phyloP scores from a whole-genome alignment of 306 rosid species.

The Cyamopsis tetragonoloba region DNA sequence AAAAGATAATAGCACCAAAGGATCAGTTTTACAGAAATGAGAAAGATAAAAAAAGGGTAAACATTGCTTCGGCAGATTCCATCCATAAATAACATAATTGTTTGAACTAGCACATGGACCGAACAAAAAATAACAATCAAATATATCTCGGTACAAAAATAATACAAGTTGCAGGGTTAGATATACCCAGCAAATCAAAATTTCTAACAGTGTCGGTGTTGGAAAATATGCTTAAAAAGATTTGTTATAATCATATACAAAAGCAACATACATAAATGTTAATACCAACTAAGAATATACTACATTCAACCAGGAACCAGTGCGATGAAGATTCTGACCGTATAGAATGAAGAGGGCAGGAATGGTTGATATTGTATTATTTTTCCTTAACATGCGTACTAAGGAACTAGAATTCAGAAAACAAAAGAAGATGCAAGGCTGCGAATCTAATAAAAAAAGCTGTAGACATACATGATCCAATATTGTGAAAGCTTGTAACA shows the following conservation, averaged over 20 bases:
- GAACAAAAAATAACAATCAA: not conserved
- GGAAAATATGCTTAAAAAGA: not conserved
- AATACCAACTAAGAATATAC: not conserved
- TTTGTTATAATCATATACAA: not conserved
- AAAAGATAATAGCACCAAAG: not conserved
- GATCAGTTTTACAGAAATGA: conserved; percentile 17
- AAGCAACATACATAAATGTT: not conserved
- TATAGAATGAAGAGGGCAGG: not conserved
- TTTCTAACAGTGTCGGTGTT: not conserved
- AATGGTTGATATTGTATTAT: not conserved
- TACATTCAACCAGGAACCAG: not conserved
- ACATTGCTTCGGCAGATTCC: not conserved
- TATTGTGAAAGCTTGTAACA: not conserved
- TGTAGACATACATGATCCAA: not conserved
- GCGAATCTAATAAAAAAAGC: not conserved
- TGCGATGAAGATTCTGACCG: not conserved
- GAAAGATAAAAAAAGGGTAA: not conserved
- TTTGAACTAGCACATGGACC: not conserved
- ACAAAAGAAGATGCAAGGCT: not conserved
- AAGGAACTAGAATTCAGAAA: conserved; percentile 1
- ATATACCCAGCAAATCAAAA: not conserved
- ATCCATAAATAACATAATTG: not conserved
- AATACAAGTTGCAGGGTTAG: not conserved
- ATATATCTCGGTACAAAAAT: not conserved
- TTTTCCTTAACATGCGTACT: not conserved